Percentiles rank a stretch among this genome's conserved stretches.
Evolutionary conservation across 2,329 filamentous ascomycete genomes (phyloP).

Genomic region (Botrytis deweyae): DNA sequence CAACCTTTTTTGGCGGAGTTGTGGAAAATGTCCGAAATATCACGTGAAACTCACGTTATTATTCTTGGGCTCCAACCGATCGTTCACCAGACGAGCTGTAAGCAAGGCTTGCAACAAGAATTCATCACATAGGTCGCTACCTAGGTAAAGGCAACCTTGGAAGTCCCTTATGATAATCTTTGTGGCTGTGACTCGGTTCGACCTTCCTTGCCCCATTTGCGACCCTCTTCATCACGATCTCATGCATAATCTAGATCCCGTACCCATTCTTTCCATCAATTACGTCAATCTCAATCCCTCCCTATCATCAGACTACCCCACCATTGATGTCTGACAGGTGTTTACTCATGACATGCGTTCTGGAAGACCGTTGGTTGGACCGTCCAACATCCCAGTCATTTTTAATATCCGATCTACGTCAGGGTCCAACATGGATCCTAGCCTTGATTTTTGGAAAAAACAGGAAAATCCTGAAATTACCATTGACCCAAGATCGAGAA

Average conservation of each 20-base stretch:
- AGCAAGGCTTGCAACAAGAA: not conserved
- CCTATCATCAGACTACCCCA: not conserved
- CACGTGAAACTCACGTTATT: not conserved
- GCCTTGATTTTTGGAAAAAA: constrained; percentile 17
- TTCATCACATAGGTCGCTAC: not conserved
- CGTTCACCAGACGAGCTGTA: not conserved
- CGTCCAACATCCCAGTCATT: not conserved
- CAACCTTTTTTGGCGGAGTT: not conserved
- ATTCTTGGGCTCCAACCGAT: not conserved
- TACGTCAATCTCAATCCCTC: constrained; percentile 3
- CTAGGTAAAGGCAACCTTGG: too few species aligned
- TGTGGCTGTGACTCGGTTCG: constrained; percentile 9
- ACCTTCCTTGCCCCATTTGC: constrained; percentile 1
- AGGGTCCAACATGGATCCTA: constrained; percentile 13
- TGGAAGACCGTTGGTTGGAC: not conserved
- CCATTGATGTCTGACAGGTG: not conserved
- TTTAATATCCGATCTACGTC: constrained; percentile 11
- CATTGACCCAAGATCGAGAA: not conserved
- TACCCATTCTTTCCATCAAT: constrained; percentile 2
- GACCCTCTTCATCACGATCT: constrained; percentile 12
- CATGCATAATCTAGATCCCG: constrained; percentile 1
- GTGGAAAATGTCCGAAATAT: not conserved
- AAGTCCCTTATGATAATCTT: not conserved
- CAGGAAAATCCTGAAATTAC: constrained; percentile 2
- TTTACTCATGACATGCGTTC: not conserved